Conservation (phyloP, 495 filamentous ascomycete species). For the Xylaria castorea region DNA sequence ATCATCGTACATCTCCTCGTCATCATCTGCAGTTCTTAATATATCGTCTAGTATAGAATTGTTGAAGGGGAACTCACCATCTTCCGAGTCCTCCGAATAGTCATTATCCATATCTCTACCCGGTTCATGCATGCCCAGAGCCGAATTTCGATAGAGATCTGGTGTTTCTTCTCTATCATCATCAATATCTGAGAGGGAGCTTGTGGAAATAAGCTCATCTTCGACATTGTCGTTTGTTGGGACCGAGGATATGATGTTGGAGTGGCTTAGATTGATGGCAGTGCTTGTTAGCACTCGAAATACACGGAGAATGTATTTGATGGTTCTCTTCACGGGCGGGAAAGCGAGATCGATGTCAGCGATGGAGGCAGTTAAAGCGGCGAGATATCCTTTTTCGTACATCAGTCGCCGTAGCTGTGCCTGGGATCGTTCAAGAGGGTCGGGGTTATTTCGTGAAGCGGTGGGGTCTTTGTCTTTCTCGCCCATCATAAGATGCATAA, state of each 20-base stretch:
- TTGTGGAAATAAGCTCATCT: constrained; percentile 88
- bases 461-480: constrained; percentile 68
- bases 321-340: constrained; percentile 86
- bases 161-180: constrained; percentile 95
- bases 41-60: background rate
- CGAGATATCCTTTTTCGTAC: constrained; percentile 97
- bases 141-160: constrained; percentile 95
- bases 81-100: constrained; percentile 71
- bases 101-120: constrained; percentile 70
- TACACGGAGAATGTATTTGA: constrained; percentile 94
- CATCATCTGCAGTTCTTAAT: constrained; percentile 52
- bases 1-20: constrained; percentile 87
- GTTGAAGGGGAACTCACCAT: constrained; percentile 46
- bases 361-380: constrained; percentile 85
- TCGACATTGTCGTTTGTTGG: constrained; percentile 74
- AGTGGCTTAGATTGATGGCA: constrained; percentile 83
- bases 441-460: constrained; percentile 34
- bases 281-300: constrained; percentile 85
- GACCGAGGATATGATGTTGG: constrained; percentile 69
- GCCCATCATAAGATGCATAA: constrained; percentile 90
- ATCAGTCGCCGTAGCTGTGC: constrained; percentile 88
- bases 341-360: constrained; percentile 96
- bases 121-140: constrained; percentile 92
- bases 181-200: constrained; percentile 85
- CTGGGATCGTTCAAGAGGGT: constrained; percentile 56